A percentile compares a stretch with the other conserved stretches of the same genome.
Conservation (phyloP, 2,329 filamentous ascomycete species). For the Penicillium sp. region DNA sequence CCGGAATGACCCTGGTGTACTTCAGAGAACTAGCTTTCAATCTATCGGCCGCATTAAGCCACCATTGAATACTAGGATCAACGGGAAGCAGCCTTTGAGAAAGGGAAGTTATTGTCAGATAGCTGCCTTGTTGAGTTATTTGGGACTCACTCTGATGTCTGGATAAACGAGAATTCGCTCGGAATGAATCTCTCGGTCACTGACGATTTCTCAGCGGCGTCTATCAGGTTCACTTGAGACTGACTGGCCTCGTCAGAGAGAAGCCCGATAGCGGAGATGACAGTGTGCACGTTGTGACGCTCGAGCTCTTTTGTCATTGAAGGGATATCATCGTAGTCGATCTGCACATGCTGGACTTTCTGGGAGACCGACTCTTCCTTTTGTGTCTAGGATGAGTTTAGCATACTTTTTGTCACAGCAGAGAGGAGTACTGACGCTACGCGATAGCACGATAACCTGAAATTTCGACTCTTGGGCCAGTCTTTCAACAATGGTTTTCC, state of each 20-base stretch:
- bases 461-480: constrained; percentile 33
- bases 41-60: constrained; percentile 26
- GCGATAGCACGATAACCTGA: constrained; percentile 41
- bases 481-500: constrained; percentile 46
- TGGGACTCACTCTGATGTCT: constrained; percentile 28
- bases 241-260: constrained; percentile 26
- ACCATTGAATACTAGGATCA: constrained; percentile 32
- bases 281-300: constrained; percentile 42
- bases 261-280: constrained; percentile 44
- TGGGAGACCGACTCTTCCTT: constrained; percentile 5
- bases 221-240: constrained; percentile 44
- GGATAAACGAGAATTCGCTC: constrained; percentile 41
- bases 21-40: constrained; percentile 35
- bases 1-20: constrained; percentile 39
- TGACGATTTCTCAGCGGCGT: constrained; percentile 40
- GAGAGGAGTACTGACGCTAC: constrained; percentile 32
- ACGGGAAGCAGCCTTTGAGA: constrained; percentile 22
- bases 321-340: constrained; percentile 35
- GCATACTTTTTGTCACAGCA: background rate
- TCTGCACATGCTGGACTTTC: constrained; percentile 18
- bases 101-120: background rate
- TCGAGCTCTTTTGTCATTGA: constrained; percentile 28
- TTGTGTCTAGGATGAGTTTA: background rate
- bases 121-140: background rate
- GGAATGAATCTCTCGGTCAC: constrained; percentile 43